phyloP scores from a whole-genome alignment of 2,329 filamentous ascomycete genomes.

The Pseudocercospora fuligena region DNA sequence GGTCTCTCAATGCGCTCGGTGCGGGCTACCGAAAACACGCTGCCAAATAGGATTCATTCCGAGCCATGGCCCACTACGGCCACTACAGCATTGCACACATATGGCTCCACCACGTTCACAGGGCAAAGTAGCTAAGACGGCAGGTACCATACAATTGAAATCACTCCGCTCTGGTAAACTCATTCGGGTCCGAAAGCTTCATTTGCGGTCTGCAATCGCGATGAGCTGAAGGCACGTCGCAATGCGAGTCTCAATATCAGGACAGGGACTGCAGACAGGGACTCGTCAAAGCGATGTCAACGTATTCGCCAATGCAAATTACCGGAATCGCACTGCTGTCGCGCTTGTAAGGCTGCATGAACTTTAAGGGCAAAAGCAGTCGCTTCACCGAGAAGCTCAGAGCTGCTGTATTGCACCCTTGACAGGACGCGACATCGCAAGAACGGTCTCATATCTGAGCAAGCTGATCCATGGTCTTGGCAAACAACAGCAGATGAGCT shows the following conservation, averaged over 20 bases:
- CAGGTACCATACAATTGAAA: not conserved
- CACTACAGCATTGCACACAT: not conserved
- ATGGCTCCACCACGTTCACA: not conserved
- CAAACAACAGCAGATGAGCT: not conserved
- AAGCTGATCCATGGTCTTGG: slow-evolving; percentile 11
- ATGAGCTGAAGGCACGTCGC: too few relatives aligned
- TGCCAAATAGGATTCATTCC: slow-evolving; percentile 3
- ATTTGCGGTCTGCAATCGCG: too few relatives aligned
- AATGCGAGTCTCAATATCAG: too few relatives aligned
- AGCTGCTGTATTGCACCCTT: slow-evolving; percentile 7
- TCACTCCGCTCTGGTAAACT: too few relatives aligned
- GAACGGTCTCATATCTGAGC: not conserved
- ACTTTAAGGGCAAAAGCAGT: not conserved
- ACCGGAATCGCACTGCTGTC: not conserved
- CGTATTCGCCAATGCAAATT: too few relatives aligned
- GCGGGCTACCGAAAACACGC: not conserved
- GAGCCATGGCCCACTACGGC: not conserved
- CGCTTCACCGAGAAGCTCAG: slow-evolving; percentile 1
- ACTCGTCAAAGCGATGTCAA: too few relatives aligned
- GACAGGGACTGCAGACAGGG: too few relatives aligned
- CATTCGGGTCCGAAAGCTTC: too few relatives aligned
- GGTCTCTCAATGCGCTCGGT: not conserved
- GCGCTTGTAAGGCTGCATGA: not conserved
- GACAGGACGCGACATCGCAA: not conserved
- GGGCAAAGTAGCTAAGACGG: not conserved